Conservation (phyloP, 139 green algal species). For the Micractinium sp. region DNA sequence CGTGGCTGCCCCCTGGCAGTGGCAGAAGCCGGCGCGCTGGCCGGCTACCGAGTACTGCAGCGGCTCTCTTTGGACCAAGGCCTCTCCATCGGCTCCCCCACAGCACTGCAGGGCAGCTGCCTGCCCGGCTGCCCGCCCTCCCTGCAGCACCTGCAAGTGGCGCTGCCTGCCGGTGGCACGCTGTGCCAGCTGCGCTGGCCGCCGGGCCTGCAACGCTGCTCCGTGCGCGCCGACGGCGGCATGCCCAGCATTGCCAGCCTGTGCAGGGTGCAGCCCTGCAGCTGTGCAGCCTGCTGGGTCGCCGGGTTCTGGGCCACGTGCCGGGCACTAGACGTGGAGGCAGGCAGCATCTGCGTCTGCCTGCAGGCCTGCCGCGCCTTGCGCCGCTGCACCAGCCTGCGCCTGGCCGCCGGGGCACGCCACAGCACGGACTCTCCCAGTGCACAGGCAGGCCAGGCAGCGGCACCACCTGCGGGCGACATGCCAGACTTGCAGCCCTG, state of each 20-base stretch:
- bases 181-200: background rate
- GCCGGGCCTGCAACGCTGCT: background rate
- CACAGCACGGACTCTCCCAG: background rate
- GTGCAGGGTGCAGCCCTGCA: conserved; percentile 7
- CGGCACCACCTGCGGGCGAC: background rate
- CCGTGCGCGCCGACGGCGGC: background rate
- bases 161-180: background rate
- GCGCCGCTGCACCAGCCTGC: background rate
- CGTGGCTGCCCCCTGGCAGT: background rate
- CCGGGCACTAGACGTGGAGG: background rate
- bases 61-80: background rate
- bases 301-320: background rate
- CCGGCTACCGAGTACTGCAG: background rate
- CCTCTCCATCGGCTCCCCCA: background rate
- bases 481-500: background rate
- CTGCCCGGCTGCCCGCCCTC: background rate
- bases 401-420: background rate
- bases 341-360: background rate
- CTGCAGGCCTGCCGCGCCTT: background rate
- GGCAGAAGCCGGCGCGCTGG: background rate
- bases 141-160: background rate
- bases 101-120: background rate
- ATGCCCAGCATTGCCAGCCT: background rate
- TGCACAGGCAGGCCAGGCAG: background rate
- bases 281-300: background rate